A percentile compares a stretch with the other conserved stretches of the same genome.
These are phyloP conservation scores for Parastagonospora avenae DNA, from an alignment of 2,329 filamentous ascomycete genomes.

Conservation along the genomic window DNA sequence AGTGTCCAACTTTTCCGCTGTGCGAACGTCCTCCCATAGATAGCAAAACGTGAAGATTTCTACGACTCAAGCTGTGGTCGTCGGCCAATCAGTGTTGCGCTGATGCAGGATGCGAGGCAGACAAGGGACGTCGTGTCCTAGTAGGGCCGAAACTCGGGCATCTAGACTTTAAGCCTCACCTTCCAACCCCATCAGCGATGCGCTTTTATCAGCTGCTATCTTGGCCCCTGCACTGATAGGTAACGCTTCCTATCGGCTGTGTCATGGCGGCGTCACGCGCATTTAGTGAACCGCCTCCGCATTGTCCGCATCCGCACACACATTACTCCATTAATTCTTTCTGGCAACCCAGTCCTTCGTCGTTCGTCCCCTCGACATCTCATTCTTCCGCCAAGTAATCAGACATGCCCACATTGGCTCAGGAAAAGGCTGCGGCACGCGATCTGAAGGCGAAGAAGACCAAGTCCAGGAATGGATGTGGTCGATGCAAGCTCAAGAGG, in stretches of 20 bases:
- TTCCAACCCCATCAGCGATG: slow-evolving; percentile 25
- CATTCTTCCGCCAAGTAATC: slow-evolving; percentile 6
- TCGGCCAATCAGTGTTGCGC: slow-evolving; percentile 25
- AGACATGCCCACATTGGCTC: slow-evolving; percentile 39
- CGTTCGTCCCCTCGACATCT: slow-evolving; percentile 15
- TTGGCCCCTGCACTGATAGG: slow-evolving; percentile 27
- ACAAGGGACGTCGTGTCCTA: slow-evolving; percentile 6
- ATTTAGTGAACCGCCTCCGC: slow-evolving; percentile 24
- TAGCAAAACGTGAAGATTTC: slow-evolving; percentile 13
- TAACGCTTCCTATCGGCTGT: slow-evolving; percentile 33
- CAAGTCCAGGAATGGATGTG: slow-evolving; percentile 44
- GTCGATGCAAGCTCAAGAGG: slow-evolving; percentile 44
- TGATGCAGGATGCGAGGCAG: slow-evolving; percentile 24
- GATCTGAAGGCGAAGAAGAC: slow-evolving; percentile 42
- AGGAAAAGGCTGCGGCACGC: slow-evolving; percentile 29
- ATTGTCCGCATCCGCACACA: slow-evolving; percentile 24
- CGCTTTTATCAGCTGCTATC: slow-evolving; percentile 38
- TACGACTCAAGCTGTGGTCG: slow-evolving; percentile 1
- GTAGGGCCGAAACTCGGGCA: slow-evolving; percentile 26
- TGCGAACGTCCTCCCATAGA: slow-evolving; percentile 33
- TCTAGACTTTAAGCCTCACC: slow-evolving; percentile 18
- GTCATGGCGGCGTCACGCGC: slow-evolving; percentile 27
- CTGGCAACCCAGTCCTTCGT: slow-evolving; percentile 10
- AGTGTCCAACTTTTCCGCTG: slow-evolving; percentile 32
- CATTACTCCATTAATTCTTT: slow-evolving; percentile 18